A percentile compares a stretch with the other conserved stretches of the same genome.
Conservation (phyloP, 768 basidiomycete species). For the Clathrus columnatus region DNA sequence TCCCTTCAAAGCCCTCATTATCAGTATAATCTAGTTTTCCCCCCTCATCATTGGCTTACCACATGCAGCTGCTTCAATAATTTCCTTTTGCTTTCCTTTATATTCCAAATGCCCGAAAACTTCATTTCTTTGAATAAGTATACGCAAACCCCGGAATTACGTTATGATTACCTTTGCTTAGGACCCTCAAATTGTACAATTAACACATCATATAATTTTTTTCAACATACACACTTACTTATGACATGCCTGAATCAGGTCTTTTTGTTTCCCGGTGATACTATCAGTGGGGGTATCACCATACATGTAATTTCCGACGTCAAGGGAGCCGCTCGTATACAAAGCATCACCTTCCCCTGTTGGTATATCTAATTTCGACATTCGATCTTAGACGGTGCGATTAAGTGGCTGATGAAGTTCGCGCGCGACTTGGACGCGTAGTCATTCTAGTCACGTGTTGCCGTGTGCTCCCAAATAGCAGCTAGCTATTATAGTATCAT, state of each 20-base stretch:
- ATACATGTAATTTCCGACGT: no score
- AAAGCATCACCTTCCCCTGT: no score
- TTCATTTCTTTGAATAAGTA: constrained; percentile 19
- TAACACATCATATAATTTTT: neutral
- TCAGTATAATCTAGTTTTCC: neutral
- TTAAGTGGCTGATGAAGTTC: no score
- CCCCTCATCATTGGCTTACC: constrained; percentile 30
- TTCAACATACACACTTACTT: neutral
- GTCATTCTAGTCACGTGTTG: no score
- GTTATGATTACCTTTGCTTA: neutral
- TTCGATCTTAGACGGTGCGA: no score
- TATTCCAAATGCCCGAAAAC: constrained; percentile 63
- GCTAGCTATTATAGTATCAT: no score
- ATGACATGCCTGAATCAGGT: neutral
- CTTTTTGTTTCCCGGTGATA: neutral
- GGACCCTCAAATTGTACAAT: neutral
- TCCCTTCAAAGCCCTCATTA: constrained; percentile 33
- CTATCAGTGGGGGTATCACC: no score
- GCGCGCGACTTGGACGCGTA: no score
- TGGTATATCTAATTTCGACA: no score
- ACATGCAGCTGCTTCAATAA: constrained; percentile 58
- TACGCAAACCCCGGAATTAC: no score
- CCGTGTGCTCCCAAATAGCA: no score
- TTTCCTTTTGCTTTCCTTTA: constrained; percentile 71
- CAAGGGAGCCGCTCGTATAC: no score